phyloP scores from a whole-genome alignment of 495 filamentous ascomycete species.

The Halenospora varia region DNA sequence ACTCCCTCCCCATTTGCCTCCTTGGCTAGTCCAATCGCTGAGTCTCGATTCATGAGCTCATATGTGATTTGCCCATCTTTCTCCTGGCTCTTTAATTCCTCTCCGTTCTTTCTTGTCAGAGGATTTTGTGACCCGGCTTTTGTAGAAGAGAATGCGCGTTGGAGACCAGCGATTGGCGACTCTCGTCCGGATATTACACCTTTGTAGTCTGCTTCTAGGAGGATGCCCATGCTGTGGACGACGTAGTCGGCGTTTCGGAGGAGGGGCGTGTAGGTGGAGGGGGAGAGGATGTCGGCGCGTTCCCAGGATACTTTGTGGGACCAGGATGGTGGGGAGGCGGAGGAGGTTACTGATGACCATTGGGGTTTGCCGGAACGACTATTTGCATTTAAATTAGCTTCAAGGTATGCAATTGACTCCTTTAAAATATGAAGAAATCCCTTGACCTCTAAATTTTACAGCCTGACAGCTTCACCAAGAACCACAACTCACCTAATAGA shows the following conservation, averaged over 20 bases:
- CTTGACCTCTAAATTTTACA: too few relatives aligned
- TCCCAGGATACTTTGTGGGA: conserved; percentile 79
- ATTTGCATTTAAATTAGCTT: neutral
- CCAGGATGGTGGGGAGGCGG: conserved; percentile 71
- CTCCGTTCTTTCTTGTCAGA: conserved; percentile 47
- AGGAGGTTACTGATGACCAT: conserved; percentile 77
- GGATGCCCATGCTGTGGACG: conserved; percentile 89
- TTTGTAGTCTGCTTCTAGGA: conserved; percentile 99
- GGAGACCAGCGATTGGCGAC: conserved; percentile 67
- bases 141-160: conserved; percentile 66
- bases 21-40: conserved; percentile 76
- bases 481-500: conserved; percentile 75
- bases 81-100: conserved; percentile 59
- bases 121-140: conserved; percentile 67
- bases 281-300: conserved; percentile 79
- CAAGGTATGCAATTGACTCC: too few relatives aligned
- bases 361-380: conserved; percentile 86
- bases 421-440: too few relatives aligned
- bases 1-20: conserved; percentile 64
- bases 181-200: conserved; percentile 79
- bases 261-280: conserved; percentile 67
- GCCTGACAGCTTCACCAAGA: too few relatives aligned
- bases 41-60: conserved; percentile 95
- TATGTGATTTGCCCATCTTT: conserved; percentile 79
- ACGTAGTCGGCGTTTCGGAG: conserved; percentile 75